phyloP scores from a whole-genome alignment of 495 filamentous ascomycete species.

The Rhypophila decipiens region DNA sequence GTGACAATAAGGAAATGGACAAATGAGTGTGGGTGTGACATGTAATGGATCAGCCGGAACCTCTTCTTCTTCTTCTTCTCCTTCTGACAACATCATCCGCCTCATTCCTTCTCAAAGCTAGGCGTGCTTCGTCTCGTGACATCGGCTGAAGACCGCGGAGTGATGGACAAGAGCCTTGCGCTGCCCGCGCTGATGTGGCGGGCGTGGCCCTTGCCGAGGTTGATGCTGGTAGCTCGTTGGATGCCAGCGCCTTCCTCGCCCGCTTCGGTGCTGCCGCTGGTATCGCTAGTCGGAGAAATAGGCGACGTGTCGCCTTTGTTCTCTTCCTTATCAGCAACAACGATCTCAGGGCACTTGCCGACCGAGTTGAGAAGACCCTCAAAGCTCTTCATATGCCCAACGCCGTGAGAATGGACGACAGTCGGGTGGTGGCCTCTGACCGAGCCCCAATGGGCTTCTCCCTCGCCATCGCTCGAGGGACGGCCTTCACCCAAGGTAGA shows the following conservation, averaged over 20 bases:
- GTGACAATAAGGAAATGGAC: too few species aligned
- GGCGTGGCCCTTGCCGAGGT: constrained; percentile 55
- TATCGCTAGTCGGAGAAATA: neutral
- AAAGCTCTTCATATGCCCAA: constrained; percentile 37
- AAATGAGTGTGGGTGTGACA: too few species aligned
- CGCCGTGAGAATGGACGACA: constrained; percentile 25
- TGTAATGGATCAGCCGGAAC: too few species aligned
- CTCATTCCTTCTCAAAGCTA: too few species aligned
- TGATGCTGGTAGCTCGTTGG: constrained; percentile 59
- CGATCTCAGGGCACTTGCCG: constrained; percentile 27
- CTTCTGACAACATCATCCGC: too few species aligned
- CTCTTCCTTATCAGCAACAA: constrained; percentile 37
- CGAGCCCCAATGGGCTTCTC: constrained; percentile 39
- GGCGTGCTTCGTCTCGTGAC: constrained; percentile 25
- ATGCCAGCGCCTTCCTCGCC: constrained; percentile 38
- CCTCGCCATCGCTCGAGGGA: constrained; percentile 41
- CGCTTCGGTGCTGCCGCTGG: constrained; percentile 29
- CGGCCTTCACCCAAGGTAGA: constrained; percentile 38
- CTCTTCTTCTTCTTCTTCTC: too few species aligned
- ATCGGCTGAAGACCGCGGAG: constrained; percentile 42
- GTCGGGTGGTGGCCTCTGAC: constrained; percentile 33
- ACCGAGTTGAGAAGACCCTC: constrained; percentile 58
- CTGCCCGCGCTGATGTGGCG: constrained; percentile 70
- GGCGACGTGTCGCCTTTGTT: constrained; percentile 9
- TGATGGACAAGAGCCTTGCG: constrained; percentile 61